Base-by-base conservation (phyloP, 2,329 filamentous ascomycete genomes). In the Chrysoporthe cubensis region DNA sequence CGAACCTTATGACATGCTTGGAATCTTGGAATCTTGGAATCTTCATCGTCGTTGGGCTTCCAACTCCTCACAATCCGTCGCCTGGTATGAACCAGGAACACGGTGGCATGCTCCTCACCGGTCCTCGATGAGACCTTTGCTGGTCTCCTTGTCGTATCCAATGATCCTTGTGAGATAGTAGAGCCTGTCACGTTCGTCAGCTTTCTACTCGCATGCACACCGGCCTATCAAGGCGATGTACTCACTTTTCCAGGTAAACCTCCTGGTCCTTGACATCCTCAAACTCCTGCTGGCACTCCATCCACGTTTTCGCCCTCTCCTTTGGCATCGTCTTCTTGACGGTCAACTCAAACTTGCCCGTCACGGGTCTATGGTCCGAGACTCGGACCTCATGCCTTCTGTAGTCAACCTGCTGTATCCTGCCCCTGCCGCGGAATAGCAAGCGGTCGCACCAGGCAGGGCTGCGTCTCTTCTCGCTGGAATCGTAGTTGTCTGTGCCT, bases 391-490 rank as follows among this genome's bases (percentile, higher is more conserved):
- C 96, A 79, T 97, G 95, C 61, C 96, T 84, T 62, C 87, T 84
- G 78, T 99, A 99, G 71, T 97, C 92, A 61, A 94, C 81, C 78
- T 98, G 94, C 78, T 93, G 90, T 73, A 98, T 90, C 66, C 91
- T 88, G 40, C 92, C 93, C 14, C 91, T 80, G 32, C 93, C 93
- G 32, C 94, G 87, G 76, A 93, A 97, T n/a, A 99, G 82, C 48
- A 99, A 81, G 46, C 96, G 88, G 81, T 99, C 96, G 77, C 96
- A 99, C 96, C 96, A 99, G 1, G 96, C 96, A 0, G 96, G 96
- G 32, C 93, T 91, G 62, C 96, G 88, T 78, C 93, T 93, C 84
- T 99, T 99, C 78, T 99, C 96, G 73, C 92, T 95, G 0, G 92
- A 91, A 77, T 99, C 96, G 78, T 98, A 99, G 7, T 88, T 91